Conservation (phyloP, 768 basidiomycete genomes). For the Amanita rubescens region DNA sequence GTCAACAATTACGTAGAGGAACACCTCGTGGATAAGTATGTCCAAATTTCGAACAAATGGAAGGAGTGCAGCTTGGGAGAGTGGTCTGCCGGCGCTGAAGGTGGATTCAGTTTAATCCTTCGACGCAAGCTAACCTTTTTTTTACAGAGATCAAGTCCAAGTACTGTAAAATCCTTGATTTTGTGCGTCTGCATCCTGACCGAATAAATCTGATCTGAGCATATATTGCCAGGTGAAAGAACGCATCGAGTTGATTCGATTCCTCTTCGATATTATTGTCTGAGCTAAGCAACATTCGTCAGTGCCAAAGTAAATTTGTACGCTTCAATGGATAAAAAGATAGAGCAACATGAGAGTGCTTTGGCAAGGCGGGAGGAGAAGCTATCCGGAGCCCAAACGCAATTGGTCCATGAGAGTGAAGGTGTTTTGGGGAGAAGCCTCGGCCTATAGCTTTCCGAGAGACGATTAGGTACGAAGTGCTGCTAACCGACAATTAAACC, state of each 20-base stretch:
- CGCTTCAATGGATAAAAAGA: slow-evolving; percentile 30
- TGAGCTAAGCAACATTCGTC: slow-evolving; percentile 6
- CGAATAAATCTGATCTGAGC: not conserved
- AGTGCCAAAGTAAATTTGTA: slow-evolving; percentile 45
- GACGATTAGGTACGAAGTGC: not conserved
- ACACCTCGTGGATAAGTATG: slow-evolving; percentile 34
- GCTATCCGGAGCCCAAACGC: slow-evolving; percentile 29
- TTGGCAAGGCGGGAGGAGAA: slow-evolving; percentile 34
- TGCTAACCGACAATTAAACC: not conserved
- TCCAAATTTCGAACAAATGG: slow-evolving; percentile 39
- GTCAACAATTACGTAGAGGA: slow-evolving; percentile 34
- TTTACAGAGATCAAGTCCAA: slow-evolving; percentile 33
- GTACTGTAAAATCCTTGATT: slow-evolving; percentile 40
- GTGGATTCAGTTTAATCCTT: slow-evolving; percentile 20
- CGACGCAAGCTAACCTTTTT: not conserved
- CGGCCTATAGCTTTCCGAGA: not conserved
- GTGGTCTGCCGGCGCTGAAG: slow-evolving; percentile 48
- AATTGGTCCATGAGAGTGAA: slow-evolving; percentile 34
- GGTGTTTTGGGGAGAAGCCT: slow-evolving; percentile 23
- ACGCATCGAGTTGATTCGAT: slow-evolving; percentile 34
- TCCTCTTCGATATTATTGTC: slow-evolving; percentile 4
- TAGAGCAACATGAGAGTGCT: slow-evolving; percentile 32
- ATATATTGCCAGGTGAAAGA: slow-evolving; percentile 32
- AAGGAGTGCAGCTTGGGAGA: slow-evolving; percentile 41
- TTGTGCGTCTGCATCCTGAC: slow-evolving; percentile 27